Conservation (phyloP, 2,329 filamentous ascomycete genomes). For the Neurospora sp. region DNA sequence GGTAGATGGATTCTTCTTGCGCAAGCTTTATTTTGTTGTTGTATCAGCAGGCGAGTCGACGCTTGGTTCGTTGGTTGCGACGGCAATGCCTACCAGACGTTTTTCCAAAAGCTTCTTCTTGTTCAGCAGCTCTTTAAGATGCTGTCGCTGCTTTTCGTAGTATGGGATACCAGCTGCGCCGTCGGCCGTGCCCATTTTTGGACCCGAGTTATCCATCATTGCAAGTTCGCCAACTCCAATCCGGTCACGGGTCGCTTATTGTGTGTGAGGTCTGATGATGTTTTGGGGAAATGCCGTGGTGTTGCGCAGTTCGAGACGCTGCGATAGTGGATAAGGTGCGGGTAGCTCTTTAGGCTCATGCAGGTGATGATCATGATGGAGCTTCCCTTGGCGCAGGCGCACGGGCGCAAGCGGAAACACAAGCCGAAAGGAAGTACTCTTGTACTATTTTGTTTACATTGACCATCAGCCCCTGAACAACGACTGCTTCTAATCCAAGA, state of each 20-base stretch:
- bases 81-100: slow-evolving; percentile 19
- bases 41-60: not conserved
- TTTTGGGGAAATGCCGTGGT: not conserved
- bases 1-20: slow-evolving; percentile 70
- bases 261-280: not conserved
- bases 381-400: not conserved
- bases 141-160: slow-evolving; percentile 62
- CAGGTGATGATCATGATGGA: not conserved
- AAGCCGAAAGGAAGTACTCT: not conserved
- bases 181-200: slow-evolving; percentile 12
- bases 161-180: slow-evolving; percentile 49
- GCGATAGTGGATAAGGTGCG: not conserved
- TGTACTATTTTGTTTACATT: not conserved
- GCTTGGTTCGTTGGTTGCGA: not conserved
- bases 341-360: not conserved
- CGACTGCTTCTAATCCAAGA: not conserved
- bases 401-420: not conserved
- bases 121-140: slow-evolving; percentile 56
- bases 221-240: not conserved
- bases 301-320: slow-evolving; percentile 1
- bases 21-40: slow-evolving; percentile 12
- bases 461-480: not conserved
- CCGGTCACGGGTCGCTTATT: not conserved
- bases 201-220: slow-evolving; percentile 9
- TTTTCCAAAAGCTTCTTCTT: slow-evolving; percentile 49